These are phyloP conservation scores for Saposhnikovia divaricata DNA, from an alignment of 129 eudicot species.

Conservation along the genomic window DNA sequence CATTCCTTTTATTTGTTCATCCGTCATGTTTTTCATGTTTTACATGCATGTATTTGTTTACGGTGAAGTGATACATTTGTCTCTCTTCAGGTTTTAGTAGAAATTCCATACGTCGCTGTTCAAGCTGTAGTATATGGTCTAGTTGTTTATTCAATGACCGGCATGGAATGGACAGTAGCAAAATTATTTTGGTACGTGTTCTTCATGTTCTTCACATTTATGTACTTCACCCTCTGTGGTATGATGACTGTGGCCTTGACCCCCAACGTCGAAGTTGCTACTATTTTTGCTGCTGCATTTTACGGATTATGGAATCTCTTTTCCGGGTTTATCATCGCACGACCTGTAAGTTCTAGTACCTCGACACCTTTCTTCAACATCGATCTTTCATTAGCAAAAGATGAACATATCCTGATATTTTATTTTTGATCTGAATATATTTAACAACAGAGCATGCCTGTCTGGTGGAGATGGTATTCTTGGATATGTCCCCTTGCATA, in stretches of 20 bases:
- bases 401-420: not conserved
- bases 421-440: not conserved
- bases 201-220: slow-evolving; percentile 8
- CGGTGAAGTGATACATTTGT: not conserved
- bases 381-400: not conserved
- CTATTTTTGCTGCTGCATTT: slow-evolving; percentile 1
- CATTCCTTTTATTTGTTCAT: not conserved
- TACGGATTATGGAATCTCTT: slow-evolving; percentile 1
- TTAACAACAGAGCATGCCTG: slow-evolving; percentile 4
- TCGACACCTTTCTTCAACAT: not conserved
- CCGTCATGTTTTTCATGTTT: too few species aligned
- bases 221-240: slow-evolving; percentile 4
- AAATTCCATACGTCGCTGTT: not conserved
- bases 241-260: slow-evolving; percentile 5
- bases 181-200: slow-evolving; percentile 6
- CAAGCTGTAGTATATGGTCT: not conserved
- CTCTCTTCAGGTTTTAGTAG: slow-evolving; percentile 1
- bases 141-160: not conserved
- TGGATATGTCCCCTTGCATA: slow-evolving; percentile 2
- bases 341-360: not conserved
- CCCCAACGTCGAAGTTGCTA: not conserved
- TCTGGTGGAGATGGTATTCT: slow-evolving; percentile 5
- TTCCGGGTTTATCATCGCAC: not conserved
- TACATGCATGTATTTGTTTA: not conserved
- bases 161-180: not conserved